phyloP scores from a whole-genome alignment of 805 yeast genomes.

The Kazachstania viticola region DNA sequence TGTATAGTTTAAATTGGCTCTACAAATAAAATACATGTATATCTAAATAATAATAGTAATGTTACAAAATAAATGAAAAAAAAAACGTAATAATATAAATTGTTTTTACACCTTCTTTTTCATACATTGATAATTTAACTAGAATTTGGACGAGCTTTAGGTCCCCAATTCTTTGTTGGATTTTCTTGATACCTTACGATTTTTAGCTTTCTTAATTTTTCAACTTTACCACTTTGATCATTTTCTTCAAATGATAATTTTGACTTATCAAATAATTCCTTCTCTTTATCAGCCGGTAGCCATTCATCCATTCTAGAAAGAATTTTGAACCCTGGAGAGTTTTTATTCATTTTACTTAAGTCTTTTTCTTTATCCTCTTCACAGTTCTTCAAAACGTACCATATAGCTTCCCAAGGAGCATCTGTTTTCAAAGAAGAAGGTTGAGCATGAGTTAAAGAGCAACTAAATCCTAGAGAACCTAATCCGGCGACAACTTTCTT shows the following conservation, averaged over 20 bases:
- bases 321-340: conserved; percentile 49
- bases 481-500: conserved; percentile 63
- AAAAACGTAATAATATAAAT: too few species aligned
- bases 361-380: conserved; percentile 39
- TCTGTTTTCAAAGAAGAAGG: conserved; percentile 80
- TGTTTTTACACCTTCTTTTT: too few species aligned
- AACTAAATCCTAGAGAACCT: conserved; percentile 71
- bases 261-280: conserved; percentile 14
- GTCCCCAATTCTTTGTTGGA: conserved; percentile 96
- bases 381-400: conserved; percentile 53
- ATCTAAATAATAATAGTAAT: too few species aligned
- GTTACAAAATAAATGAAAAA: too few species aligned
- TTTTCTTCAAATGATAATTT: conserved; percentile 46
- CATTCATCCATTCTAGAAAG: conserved; percentile 29
- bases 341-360: conserved; percentile 31
- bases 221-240: conserved; percentile 45
- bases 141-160: conserved; percentile 61
- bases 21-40: too few species aligned
- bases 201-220: conserved; percentile 57
- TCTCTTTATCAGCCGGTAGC: conserved; percentile 11
- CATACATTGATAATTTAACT: too few species aligned
- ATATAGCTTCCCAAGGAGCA: conserved; percentile 73
- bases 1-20: too few species aligned
- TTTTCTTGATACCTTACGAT: conserved; percentile 83
- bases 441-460: conserved; percentile 81